These are phyloP conservation scores for Saccharomyces eubayanus DNA, from an alignment of 805 yeast genomes.

Conservation along the genomic window DNA sequence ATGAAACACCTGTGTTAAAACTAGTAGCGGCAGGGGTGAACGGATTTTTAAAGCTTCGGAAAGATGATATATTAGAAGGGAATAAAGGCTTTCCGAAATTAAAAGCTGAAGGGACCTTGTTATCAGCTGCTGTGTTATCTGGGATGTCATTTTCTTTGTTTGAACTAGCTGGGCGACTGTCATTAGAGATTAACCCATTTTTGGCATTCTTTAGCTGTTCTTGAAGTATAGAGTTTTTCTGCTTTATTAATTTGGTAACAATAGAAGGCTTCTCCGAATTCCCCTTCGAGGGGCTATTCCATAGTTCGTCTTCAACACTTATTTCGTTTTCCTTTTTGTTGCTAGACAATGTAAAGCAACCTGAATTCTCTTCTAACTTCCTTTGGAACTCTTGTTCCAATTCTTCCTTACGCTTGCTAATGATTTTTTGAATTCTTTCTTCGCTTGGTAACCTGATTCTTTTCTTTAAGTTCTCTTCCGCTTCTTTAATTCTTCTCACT, in stretches of 20 bases:
- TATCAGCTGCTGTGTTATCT: neutral
- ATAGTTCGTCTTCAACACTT: slow-evolving; percentile 14
- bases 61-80: neutral
- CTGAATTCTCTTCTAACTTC: slow-evolving; percentile 12
- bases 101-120: neutral
- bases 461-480: slow-evolving; percentile 40
- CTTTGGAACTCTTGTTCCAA: slow-evolving; percentile 19
- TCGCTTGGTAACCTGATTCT: slow-evolving; percentile 42
- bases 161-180: neutral
- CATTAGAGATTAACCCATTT: neutral
- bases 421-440: slow-evolving; percentile 49
- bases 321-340: slow-evolving; percentile 5
- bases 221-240: neutral
- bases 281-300: neutral
- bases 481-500: slow-evolving; percentile 30
- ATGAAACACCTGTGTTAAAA: neutral
- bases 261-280: neutral
- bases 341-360: slow-evolving; percentile 4
- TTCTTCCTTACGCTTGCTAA: slow-evolving; percentile 34
- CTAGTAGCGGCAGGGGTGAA: neutral
- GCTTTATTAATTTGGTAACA: neutral
- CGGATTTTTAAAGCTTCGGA: neutral
- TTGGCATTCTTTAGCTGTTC: neutral
- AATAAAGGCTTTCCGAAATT: neutral
- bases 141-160: neutral